A percentile compares a stretch with the other conserved stretches of the same genome.
These are phyloP conservation scores for Aspergillus alliaceus DNA, from an alignment of 2,329 filamentous ascomycete genomes.

Conservation along the genomic window DNA sequence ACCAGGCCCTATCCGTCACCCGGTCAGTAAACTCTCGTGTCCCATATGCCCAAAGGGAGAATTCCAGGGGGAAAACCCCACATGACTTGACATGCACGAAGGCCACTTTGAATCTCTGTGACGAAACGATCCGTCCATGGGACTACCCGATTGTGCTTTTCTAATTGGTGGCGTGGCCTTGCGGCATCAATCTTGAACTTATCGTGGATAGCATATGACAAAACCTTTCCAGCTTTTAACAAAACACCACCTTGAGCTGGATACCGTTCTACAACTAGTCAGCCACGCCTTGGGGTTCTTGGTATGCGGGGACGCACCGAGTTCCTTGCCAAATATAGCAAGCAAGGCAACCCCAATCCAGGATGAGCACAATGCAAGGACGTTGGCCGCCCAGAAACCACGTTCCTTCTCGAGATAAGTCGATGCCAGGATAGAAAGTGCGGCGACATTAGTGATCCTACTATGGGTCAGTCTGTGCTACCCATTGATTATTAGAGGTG, in stretches of 20 bases:
- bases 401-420: constrained; percentile 4
- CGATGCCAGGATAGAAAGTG: neutral
- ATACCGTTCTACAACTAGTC: neutral
- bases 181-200: neutral
- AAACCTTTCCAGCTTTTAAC: neutral
- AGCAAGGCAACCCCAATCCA: neutral
- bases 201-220: neutral
- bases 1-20: constrained; percentile 1
- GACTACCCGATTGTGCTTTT: neutral
- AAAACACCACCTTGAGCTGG: neutral
- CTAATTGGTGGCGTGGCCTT: neutral
- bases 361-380: neutral
- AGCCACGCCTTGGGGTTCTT: neutral
- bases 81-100: constrained; percentile 3
- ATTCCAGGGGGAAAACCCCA: neutral
- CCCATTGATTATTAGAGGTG: neutral
- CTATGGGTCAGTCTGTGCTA: neutral
- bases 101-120: neutral
- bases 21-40: neutral
- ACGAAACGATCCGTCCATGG: constrained; percentile 2
- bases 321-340: neutral
- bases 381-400: constrained; percentile 5
- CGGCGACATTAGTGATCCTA: constrained; percentile 3
- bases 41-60: neutral
- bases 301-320: neutral